Conservation (phyloP, 2,329 filamentous ascomycete species). For the Talaromyces sp. region DNA sequence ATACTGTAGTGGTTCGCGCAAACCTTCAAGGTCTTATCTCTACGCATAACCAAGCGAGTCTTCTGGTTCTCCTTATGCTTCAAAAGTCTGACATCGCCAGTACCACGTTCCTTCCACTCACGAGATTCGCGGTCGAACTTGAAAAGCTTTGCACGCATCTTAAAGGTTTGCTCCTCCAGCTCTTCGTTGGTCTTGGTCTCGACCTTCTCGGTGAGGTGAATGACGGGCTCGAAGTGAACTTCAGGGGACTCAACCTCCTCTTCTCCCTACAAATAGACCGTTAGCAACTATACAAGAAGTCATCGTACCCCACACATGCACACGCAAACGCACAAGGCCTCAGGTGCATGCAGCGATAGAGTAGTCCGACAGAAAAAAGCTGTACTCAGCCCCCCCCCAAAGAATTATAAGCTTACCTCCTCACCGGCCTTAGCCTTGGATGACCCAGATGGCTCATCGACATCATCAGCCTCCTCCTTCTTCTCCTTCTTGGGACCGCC, state of each 20-base stretch:
- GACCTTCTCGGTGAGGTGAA: conserved; percentile 93
- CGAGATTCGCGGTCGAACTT: conserved; percentile 87
- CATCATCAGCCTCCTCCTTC: conserved; percentile 77
- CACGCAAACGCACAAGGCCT: neutral
- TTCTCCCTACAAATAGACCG: conserved; percentile 46
- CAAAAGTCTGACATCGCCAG: conserved; percentile 89
- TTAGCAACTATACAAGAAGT: neutral
- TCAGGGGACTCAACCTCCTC: conserved; percentile 83
- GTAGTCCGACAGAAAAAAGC: conserved; percentile 10
- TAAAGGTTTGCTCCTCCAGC: conserved; percentile 94
- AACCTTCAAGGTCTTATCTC: conserved; percentile 99
- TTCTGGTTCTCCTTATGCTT: conserved; percentile 99
- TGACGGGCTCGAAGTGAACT: conserved; percentile 95
- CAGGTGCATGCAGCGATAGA: neutral
- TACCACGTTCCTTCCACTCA: conserved; percentile 99
- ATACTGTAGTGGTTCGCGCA: conserved; percentile 99
- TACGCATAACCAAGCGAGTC: conserved; percentile 95
- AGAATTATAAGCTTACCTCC: conserved; percentile 47
- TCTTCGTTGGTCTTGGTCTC: conserved; percentile 98
- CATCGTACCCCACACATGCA: conserved; percentile 1
- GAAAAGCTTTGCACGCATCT: conserved; percentile 99
- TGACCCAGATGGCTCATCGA: conserved; percentile 82
- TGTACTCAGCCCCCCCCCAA: no score
- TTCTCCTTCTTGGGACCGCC: conserved; percentile 96
- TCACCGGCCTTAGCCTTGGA: conserved; percentile 70